Conservation (phyloP, 192 early-diverging fungal genomes). For the Coemansia aciculifera region DNA sequence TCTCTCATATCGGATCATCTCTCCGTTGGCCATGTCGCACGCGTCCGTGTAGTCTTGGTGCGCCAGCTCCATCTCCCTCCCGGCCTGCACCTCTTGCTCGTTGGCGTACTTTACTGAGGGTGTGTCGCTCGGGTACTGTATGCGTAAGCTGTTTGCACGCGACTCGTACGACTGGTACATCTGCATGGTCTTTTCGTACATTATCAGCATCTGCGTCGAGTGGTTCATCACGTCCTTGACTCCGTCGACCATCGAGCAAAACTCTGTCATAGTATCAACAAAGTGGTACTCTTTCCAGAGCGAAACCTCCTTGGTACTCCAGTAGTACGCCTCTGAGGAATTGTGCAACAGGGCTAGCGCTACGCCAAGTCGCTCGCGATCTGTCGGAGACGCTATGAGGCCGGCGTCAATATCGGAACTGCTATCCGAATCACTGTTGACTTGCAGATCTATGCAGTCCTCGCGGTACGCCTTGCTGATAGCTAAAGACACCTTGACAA, state of each 20-base stretch:
- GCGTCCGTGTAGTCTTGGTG: conserved; percentile 53
- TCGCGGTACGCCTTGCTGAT: conserved; percentile 30
- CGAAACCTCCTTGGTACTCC: conserved; percentile 46
- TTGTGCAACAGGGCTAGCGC: conserved; percentile 40
- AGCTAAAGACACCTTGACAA: conserved; percentile 35
- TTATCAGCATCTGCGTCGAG: conserved; percentile 41
- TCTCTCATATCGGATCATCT: conserved; percentile 46
- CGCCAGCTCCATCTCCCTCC: conserved; percentile 42
- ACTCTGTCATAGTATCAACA: conserved; percentile 41
- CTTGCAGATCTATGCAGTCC: conserved; percentile 9
- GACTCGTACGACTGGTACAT: conserved; percentile 29
- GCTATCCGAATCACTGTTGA: neutral
- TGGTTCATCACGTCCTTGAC: conserved; percentile 49
- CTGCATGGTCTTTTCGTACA: conserved; percentile 50
- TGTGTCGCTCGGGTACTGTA: conserved; percentile 51
- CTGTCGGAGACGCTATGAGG: neutral
- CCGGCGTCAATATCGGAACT: neutral
- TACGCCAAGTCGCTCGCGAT: conserved; percentile 35
- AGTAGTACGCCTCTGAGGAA: conserved; percentile 43
- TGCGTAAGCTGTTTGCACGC: conserved; percentile 37
- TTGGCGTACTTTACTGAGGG: conserved; percentile 50
- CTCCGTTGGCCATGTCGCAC: conserved; percentile 33
- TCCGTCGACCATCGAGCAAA: conserved; percentile 35
- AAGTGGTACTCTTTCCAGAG: conserved; percentile 49
- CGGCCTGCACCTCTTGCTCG: conserved; percentile 42